Evolutionary conservation across 768 basidiomycete genomes (phyloP).

Genomic region (Tulasnella sp.): DNA sequence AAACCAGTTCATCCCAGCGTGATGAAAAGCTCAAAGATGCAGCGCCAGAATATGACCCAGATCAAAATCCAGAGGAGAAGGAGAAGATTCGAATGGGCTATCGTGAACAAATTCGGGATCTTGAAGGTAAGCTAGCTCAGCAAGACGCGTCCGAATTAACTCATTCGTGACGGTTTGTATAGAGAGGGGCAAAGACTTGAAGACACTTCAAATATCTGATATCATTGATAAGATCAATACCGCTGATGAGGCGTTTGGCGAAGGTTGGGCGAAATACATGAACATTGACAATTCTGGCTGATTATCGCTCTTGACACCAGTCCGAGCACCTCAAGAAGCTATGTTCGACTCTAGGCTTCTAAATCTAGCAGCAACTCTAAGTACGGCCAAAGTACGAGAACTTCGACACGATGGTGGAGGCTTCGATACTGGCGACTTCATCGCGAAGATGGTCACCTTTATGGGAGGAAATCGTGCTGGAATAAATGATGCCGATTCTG

Average conservation of each 20-base stretch:
- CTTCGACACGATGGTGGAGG: constrained; percentile 79
- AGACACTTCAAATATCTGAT: constrained; percentile 12
- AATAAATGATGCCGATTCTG: constrained; percentile 28
- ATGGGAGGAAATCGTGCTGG: constrained; percentile 43
- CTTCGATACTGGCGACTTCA: constrained; percentile 88
- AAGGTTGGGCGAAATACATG: constrained; percentile 12
- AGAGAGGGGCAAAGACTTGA: constrained; percentile 13
- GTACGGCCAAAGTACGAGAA: constrained; percentile 76
- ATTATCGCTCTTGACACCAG: constrained; percentile 26
- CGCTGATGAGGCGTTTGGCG: constrained; percentile 20
- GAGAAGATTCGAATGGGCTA: constrained; percentile 62
- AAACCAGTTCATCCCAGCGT: too few relatives aligned
- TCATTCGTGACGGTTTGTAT: neutral
- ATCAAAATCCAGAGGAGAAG: constrained; percentile 72
- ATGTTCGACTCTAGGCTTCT: constrained; percentile 79
- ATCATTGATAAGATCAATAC: constrained; percentile 16
- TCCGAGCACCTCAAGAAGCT: constrained; percentile 75
- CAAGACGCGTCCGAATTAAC: constrained; percentile 30
- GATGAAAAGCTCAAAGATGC: too few relatives aligned
- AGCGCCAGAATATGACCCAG: constrained; percentile 54
- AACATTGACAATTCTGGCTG: neutral
- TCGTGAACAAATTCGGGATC: constrained; percentile 46
- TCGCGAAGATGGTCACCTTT: constrained; percentile 55
- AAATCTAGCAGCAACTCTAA: constrained; percentile 59
- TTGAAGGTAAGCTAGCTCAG: constrained; percentile 47